Evolutionary conservation across 164 flowering plant genomes (phyloP), one percentile per base, ranked within the genome.

Genomic region (Houttuynia cordata): DNA sequence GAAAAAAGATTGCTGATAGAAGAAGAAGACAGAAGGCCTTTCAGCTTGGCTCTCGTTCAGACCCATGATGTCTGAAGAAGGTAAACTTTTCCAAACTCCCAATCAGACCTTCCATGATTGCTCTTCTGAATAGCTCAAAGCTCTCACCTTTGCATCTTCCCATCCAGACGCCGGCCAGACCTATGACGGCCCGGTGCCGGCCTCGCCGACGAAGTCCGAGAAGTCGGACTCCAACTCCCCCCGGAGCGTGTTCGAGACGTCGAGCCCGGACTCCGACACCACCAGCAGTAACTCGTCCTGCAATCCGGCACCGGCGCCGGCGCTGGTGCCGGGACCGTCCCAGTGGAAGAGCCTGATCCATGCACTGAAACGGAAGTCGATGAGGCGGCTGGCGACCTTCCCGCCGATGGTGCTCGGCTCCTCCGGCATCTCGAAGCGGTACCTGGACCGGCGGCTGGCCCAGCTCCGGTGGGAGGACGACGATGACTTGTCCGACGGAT

Each of bases 261-360:
- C 55, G 7, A 22, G 55, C 55, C 12, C 55, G 3, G 34, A 54
- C 18, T 54, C 57, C 34, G 57, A 54, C 57, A 18, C 24, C 34
- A 1, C 34, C 57, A 52, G 55, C 30, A 23, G n/a, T n/a, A n/a
- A n/a, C n/a, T n/a, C n/a, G n/a, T n/a, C 57, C 2, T 1, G 20
- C 24, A 21, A 17, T 12, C 49, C 49, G 49, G 63, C 57, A 30
- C 59, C 57, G n/a, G n/a, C n/a, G 50, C 52, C 10, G n/a, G n/a
- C 5, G 58, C 68, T n/a, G n/a, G n/a, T n/a, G n/a, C n/a, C n/a
- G 72, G 75, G 21, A 22, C 57, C 24, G 56, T 58, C 51, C 75
- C 87, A 75, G 0, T 88, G 92, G 91, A 83, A 61, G 66, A 75
- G 53, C 7, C 60, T 85, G 70, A 42, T 88, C 22, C 79, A 70